Base-by-base conservation (phyloP, 176 grass and related monocot genomes). In the Calamus simplicifolius region DNA sequence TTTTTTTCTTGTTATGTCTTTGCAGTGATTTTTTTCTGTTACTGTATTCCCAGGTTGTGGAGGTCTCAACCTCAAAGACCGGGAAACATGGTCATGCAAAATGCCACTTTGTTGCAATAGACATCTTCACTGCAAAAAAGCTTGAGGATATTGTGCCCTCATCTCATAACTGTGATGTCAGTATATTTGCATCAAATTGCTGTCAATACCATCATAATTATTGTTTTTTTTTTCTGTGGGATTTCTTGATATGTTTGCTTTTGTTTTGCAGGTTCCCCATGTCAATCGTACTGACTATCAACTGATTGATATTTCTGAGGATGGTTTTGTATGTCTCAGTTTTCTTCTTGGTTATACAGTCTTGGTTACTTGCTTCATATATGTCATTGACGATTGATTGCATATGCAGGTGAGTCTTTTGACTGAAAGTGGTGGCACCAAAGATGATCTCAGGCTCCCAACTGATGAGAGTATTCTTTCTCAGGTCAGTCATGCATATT, bases 61-160 rank as follows among this genome's bases (percentile, higher is more conserved):
- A 88, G 75, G 85, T 88, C 43, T 88, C 85, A 16, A 88, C 79
- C 18, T 83, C 85, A 28, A 88, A 88, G 75, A 88, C 79, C 56
- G 85, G 79, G 30, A 88, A 88, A 75, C 85, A 83, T 4, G 79
- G 85, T 0, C 85, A 88, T 18, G 85, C 85, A 19, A 88, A 88
- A 78, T 88, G 85, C 58, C 85, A 88, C 75, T 88, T 88, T 23
- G 79, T 88, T 27, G 85, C 50, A 57, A 88, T 88, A 54, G 85
- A 88, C 53, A 76, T 88, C 52, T 88, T 88, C 71, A 88, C 68
- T 64, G 85, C 67, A 48, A 88, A 88, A 61, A 88, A 88, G 51
- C 75, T 88, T 26, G 85, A 88, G 69, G 85, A 88, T 66, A 88
- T 88, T 54, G 85, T 88, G 12, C 79, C 85, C 49, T 88, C 85